Base-by-base conservation (phyloP, 192 early-diverging fungal genomes). In the Funneliformis geosporum region DNA sequence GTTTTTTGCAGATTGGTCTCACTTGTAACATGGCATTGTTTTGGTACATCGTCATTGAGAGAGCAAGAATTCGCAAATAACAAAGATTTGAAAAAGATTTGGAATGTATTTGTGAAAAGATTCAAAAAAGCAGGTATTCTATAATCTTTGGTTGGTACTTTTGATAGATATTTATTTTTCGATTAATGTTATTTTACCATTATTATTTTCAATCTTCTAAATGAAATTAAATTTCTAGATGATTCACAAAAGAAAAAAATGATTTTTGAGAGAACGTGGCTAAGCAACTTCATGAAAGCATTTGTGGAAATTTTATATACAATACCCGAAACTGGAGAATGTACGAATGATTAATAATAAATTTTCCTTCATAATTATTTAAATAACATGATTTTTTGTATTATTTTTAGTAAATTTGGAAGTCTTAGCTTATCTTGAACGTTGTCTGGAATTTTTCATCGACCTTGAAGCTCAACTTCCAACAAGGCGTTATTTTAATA, bases 391-490 rank as follows among this genome's bases (percentile, higher is more conserved):
- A 55, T 23, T 60, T 60, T 21, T 71, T 40, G 23, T 59, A 75
- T 67, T 62, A n/a, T 65, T 79, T 42, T 21, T 82, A 73, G 82
- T 79, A 8, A 60, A 84, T 50, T 25, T 75, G 64, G 88, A 92
- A 42, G 79, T 83, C 3, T 66, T 94, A 33, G 79, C 80, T 28
- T 96, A 94, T 71, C 87, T 86, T 70, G 91, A 91, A 43, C 87
- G 94, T 27, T 91, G 92, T 70, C 73, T 97, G 12, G 96, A 98
- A 84, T 88, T 99, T 23, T 78, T 99, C 60, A 93, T 96, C 12
- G 94, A 96, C 77, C 82, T 99, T 10, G 90, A 93, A 73, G 88
- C 94, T 21, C 97, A 98, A 84, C 83, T 98, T 70, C 91, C 96
- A 5, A 98, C 97, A 2, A 92, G 97, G n/a, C 91, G 97, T 46